phyloP scores from a whole-genome alignment of 2,329 filamentous ascomycete genomes.

The Mycosphaerella sp. region DNA sequence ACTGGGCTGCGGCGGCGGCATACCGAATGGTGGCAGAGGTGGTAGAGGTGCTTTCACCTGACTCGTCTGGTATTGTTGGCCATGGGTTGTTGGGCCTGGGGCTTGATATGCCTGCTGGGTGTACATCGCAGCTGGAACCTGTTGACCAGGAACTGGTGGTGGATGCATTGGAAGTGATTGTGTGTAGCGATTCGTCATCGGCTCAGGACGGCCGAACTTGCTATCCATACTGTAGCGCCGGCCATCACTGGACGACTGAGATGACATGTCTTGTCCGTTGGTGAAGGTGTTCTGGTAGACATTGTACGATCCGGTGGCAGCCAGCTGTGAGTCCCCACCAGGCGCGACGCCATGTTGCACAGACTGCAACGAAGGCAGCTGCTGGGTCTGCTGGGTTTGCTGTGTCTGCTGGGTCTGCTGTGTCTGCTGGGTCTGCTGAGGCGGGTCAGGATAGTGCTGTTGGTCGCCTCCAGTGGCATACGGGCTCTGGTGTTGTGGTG shows the following conservation, averaged over 20 bases:
- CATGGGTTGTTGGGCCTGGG: slow-evolving; percentile 5
- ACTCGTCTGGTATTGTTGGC: background rate
- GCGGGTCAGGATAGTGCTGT: slow-evolving; percentile 9
- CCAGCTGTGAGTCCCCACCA: slow-evolving; percentile 7
- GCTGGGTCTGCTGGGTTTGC: slow-evolving; percentile 12
- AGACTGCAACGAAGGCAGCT: slow-evolving; percentile 7
- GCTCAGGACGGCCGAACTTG: slow-evolving; percentile 13
- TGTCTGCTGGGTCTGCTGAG: slow-evolving; percentile 10
- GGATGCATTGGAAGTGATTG: slow-evolving; percentile 27
- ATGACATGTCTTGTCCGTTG: slow-evolving; percentile 8
- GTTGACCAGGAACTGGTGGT: slow-evolving; percentile 23
- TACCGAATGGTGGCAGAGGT: slow-evolving; percentile 26
- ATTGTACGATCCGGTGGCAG: slow-evolving; percentile 11
- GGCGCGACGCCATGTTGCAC: slow-evolving; percentile 8
- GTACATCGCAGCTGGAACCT: slow-evolving; percentile 17
- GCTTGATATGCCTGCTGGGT: slow-evolving; percentile 22
- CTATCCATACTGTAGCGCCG: slow-evolving; percentile 26
- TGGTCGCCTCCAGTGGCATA: slow-evolving; percentile 13
- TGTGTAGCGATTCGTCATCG: slow-evolving; percentile 16
- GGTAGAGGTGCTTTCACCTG: slow-evolving; percentile 14
- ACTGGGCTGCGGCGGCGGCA: slow-evolving; percentile 17
- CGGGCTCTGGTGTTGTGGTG: slow-evolving; percentile 10
- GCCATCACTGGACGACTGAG: slow-evolving; percentile 14
- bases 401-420: slow-evolving; percentile 14
- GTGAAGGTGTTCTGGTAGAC: slow-evolving; percentile 13